A percentile compares a stretch with the other conserved stretches of the same genome.
Evolutionary conservation across 352 stramenopile species (phyloP).

Genomic region (Pythium brachiatum): DNA sequence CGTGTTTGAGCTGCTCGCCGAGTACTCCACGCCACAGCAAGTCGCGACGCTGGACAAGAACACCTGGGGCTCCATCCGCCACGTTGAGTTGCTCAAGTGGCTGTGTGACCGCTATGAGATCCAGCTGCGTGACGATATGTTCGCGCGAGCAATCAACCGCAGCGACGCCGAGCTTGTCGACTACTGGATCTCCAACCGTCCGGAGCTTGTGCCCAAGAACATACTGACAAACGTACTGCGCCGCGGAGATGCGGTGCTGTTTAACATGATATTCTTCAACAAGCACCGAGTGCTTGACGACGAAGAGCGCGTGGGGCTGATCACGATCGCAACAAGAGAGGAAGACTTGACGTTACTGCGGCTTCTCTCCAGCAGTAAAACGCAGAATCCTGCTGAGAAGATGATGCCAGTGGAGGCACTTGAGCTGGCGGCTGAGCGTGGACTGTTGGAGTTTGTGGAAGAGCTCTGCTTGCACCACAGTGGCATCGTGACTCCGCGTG

Average conservation of each 20-base stretch:
- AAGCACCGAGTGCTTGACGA: background rate
- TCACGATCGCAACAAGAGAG: background rate
- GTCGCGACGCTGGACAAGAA: background rate
- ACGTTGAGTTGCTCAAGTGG: background rate
- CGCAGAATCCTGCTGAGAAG: background rate
- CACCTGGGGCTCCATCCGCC: background rate
- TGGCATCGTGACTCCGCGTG: background rate
- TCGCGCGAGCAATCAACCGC: background rate
- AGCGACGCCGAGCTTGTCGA: background rate
- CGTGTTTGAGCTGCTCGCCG: background rate
- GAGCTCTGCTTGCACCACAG: background rate
- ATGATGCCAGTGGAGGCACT: background rate
- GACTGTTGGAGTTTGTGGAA: background rate
- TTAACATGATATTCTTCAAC: background rate
- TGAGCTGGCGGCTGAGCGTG: background rate
- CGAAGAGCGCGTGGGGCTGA: background rate
- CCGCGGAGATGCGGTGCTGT: background rate
- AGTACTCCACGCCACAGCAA: background rate
- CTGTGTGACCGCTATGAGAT: background rate
- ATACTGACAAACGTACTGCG: background rate
- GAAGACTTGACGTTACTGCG: background rate
- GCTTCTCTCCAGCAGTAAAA: background rate
- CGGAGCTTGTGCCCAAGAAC: background rate
- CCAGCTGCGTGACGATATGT: background rate
- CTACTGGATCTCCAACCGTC: background rate